Evolutionary conservation across 345 rosid species (phyloP).

Genomic region (Conringia planisiliqua): DNA sequence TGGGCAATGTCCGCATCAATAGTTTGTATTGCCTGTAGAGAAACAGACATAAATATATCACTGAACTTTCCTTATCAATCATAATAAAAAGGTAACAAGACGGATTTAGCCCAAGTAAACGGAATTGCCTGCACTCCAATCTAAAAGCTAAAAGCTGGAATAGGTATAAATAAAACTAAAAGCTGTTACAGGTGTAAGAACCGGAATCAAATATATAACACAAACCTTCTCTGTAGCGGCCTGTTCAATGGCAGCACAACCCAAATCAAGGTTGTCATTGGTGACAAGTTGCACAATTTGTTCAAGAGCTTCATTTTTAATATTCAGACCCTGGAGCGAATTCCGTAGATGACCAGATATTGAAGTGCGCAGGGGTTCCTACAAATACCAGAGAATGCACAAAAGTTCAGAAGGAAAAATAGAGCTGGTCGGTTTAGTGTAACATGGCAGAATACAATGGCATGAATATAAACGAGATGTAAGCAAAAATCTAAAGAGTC

Average conservation of each 20-base stretch:
- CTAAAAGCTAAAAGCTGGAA: too few relatives aligned
- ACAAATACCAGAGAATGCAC: constrained; percentile 19
- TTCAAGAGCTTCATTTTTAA: constrained; percentile 64
- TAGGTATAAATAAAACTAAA: neutral
- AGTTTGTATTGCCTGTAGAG: constrained; percentile 73
- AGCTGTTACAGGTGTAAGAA: neutral
- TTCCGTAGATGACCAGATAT: constrained; percentile 82
- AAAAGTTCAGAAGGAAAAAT: neutral
- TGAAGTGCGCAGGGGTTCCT: constrained; percentile 95
- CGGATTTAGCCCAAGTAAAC: neutral
- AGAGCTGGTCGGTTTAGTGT: neutral
- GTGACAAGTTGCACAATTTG: constrained; percentile 93
- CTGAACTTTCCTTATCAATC: neutral
- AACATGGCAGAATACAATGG: neutral
- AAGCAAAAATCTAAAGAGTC: constrained; percentile 1
- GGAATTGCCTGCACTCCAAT: neutral
- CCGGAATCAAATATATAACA: neutral
- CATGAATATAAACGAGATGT: constrained; percentile 1
- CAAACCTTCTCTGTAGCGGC: constrained; percentile 94
- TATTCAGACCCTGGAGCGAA: constrained; percentile 66
- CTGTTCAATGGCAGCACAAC: constrained; percentile 98
- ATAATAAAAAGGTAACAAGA: neutral
- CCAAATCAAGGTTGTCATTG: constrained; percentile 97
- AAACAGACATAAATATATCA: neutral
- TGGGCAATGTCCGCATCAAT: constrained; percentile 86